Base-by-base conservation (phyloP, 768 basidiomycete species). In the Lactarius quietus region DNA sequence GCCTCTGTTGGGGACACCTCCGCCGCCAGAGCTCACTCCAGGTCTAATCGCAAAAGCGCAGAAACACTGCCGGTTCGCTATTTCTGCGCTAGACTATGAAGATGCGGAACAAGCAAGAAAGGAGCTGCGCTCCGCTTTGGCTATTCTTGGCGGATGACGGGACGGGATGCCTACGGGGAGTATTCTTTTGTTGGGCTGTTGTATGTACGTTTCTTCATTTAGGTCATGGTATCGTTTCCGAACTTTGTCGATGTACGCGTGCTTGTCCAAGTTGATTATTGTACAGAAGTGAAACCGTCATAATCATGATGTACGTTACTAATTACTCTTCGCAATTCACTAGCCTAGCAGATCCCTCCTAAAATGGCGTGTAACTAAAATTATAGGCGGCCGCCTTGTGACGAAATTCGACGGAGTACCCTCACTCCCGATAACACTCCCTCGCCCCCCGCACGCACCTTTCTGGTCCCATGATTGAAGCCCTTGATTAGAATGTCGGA, bases 51-150 rank as follows among this genome's bases (percentile, higher is more conserved):
- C 87, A 23, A 85, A 88, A 67, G 86, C 85, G 17, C 95, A 99
- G 80, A 97, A 92, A 73, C 94, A 95, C 71, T 94, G 94, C 70
- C 83, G 84, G 60, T 97, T 90, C 77, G 96, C 96, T 8, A 92
- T 98, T 63, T 93, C 92, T 35, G 86, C 97, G n/a, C 79, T 99
- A 61, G 94, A 98, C 73, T 98, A 95, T 74, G 96, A 98, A 73
- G 96, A 99, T 75, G 81, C 82, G 12, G 89, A 90, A 68, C 90
- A 92, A 70, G 96, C 96, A 20, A 82, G 84, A 72, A 88, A 83
- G 73, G 94, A 99, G 76, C 76, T 99, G 69, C 81, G 84, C 69
- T 80, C 83, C 39, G 96, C 96, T 17, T 76, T 99, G 67, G 80
- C 79, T 36, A 75, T 84, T 38, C 78, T 93, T 26, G 89, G 86